Conservation (phyloP, 2,329 filamentous ascomycete genomes). For the Pseudopithomyces maydicus region DNA sequence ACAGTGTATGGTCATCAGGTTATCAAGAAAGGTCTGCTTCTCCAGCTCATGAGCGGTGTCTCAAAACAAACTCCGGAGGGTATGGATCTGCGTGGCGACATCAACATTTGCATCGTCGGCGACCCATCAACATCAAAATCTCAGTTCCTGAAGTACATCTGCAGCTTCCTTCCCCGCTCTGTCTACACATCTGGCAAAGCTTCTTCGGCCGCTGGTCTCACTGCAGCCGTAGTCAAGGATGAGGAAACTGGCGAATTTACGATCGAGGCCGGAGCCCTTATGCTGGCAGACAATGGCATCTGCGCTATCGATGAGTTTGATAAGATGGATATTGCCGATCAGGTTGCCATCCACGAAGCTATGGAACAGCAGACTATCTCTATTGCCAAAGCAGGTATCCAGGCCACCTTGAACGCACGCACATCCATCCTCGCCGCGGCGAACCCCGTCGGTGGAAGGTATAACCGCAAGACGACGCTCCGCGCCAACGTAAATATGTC, state of each 20-base stretch:
- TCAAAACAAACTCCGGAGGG: conserved; percentile 90
- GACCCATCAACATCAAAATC: conserved; percentile 97
- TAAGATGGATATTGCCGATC: conserved; percentile 98
- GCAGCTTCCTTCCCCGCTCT: conserved; percentile 92
- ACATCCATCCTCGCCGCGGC: conserved; percentile 95
- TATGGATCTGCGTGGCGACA: conserved; percentile 93
- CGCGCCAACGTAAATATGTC: conserved; percentile 98
- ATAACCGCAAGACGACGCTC: conserved; percentile 94
- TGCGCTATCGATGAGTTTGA: conserved; percentile 99
- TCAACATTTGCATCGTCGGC: conserved; percentile 98
- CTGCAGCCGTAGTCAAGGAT: conserved; percentile 95
- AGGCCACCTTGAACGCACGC: conserved; percentile 93
- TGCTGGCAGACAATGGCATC: conserved; percentile 95
- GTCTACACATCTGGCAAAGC: conserved; percentile 98
- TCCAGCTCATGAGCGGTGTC: conserved; percentile 96
- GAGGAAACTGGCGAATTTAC: conserved; percentile 99
- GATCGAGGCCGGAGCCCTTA: conserved; percentile 95
- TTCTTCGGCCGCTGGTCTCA: conserved; percentile 95
- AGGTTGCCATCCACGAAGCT: conserved; percentile 98
- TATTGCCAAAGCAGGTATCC: conserved; percentile 97
- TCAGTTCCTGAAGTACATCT: conserved; percentile 97
- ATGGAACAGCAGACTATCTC: conserved; percentile 99
- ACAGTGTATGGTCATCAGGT: conserved; percentile 98
- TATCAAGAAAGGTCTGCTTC: conserved; percentile 93
- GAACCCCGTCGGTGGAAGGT: conserved; percentile 94